Conservation (phyloP, 1,139 yeast species). For the Lodderomyces theae region DNA sequence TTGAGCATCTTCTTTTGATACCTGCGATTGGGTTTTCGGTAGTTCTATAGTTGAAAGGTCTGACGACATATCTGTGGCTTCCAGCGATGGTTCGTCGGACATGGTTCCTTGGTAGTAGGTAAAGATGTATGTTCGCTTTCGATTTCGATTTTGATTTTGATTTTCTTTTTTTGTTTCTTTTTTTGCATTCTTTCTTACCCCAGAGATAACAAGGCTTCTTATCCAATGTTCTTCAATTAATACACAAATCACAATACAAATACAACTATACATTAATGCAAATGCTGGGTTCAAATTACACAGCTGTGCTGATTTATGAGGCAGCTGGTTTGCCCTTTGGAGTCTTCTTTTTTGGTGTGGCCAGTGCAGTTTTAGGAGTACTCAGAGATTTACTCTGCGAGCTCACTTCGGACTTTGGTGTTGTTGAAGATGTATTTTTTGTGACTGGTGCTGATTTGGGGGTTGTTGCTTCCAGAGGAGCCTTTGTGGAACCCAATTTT, state of each 20-base stretch:
- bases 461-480: conserved; percentile 1
- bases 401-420: conserved; percentile 8
- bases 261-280: too few relatives aligned
- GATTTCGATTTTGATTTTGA: too few relatives aligned
- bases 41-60: neutral
- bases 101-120: too few relatives aligned
- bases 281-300: too few relatives aligned
- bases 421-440: neutral
- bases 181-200: too few relatives aligned
- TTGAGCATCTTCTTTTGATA: neutral
- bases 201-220: too few relatives aligned
- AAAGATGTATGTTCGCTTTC: too few relatives aligned
- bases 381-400: neutral
- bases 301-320: neutral
- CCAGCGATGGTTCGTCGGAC: neutral
- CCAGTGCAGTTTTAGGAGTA: conserved; percentile 1
- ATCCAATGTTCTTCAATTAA: too few relatives aligned
- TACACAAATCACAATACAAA: too few relatives aligned
- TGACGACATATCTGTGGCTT: neutral
- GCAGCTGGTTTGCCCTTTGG: neutral
- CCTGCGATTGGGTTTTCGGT: neutral
- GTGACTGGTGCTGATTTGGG: conserved; percentile 1
- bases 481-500: conserved; percentile 5
- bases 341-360: neutral
- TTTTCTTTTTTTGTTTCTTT: too few relatives aligned